These are phyloP conservation scores for Nepenthes mirabilis DNA, from an alignment of 148 eudicot genomes.

Conservation along the genomic window DNA sequence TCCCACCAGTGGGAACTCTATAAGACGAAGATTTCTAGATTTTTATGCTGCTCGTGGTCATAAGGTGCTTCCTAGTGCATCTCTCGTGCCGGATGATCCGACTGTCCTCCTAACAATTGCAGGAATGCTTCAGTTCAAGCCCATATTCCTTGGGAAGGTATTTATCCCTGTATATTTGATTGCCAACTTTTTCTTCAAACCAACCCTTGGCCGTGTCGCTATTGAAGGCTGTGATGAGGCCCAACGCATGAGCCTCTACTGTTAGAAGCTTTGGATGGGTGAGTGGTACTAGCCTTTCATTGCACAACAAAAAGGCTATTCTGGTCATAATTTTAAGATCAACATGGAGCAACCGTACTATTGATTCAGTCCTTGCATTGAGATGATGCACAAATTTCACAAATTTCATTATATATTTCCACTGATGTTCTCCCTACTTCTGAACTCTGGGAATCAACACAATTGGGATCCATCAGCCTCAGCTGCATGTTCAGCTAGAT, in stretches of 20 bases:
- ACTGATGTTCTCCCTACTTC: no score
- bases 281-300: no score
- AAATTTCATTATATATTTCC: no score
- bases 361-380: no score
- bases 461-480: no score
- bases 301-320: no score
- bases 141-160: conserved; percentile 95
- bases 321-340: no score
- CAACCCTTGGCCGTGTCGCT: background rate
- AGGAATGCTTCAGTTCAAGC: conserved; percentile 99
- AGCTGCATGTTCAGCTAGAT: no score
- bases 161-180: background rate
- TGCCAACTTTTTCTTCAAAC: background rate
- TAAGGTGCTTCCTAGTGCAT: conserved; percentile 82
- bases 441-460: no score
- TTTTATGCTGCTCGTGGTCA: conserved; percentile 89
- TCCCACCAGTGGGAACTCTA: conserved; percentile 60
- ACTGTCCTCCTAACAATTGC: conserved; percentile 94
- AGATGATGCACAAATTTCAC: no score
- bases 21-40: conserved; percentile 62
- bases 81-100: conserved; percentile 98
- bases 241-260: background rate
- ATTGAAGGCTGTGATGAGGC: background rate
- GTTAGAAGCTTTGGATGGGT: no score
- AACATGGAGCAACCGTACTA: no score